Evolutionary conservation across 257 asterid species (phyloP).

Genomic region (Dorcoceras hygrometricum): DNA sequence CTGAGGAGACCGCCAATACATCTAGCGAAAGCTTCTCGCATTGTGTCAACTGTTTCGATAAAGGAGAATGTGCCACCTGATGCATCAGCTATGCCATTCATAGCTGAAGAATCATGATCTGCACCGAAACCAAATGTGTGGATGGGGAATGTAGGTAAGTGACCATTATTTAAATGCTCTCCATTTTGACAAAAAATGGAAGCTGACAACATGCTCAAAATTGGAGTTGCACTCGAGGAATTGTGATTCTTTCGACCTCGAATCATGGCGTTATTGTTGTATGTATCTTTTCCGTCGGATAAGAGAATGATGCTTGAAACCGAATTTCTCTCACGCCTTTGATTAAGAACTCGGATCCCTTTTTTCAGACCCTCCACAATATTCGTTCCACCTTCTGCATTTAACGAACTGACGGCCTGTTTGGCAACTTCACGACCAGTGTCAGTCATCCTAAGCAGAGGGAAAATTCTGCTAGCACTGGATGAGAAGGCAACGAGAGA

Average conservation of each 20-base stretch:
- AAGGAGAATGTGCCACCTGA: slow-evolving; percentile 45
- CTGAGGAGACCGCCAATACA: slow-evolving; percentile 47
- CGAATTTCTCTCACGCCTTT: slow-evolving; percentile 29
- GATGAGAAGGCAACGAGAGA: slow-evolving; percentile 35
- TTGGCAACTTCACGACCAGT: slow-evolving; percentile 33
- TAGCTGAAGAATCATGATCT: slow-evolving; percentile 37
- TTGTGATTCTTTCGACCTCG: slow-evolving; percentile 15
- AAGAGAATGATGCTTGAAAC: slow-evolving; percentile 33
- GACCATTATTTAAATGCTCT: slow-evolving; percentile 4
- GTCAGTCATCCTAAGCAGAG: slow-evolving; percentile 36
- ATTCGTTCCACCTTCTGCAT: slow-evolving; percentile 26
- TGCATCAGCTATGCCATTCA: slow-evolving; percentile 39
- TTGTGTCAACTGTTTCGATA: slow-evolving; percentile 32
- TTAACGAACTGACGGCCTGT: slow-evolving; percentile 29
- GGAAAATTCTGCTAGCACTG: slow-evolving; percentile 31
- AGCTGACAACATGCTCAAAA: slow-evolving; percentile 23
- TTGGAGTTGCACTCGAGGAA: slow-evolving; percentile 8
- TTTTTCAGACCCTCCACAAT: slow-evolving; percentile 28
- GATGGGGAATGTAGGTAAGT: slow-evolving; percentile 23
- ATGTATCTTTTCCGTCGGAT: slow-evolving; percentile 38
- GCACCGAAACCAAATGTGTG: slow-evolving; percentile 41
- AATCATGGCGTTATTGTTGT: background rate
- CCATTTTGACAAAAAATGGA: slow-evolving; percentile 17
- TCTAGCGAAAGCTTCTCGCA: slow-evolving; percentile 41
- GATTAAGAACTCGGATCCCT: slow-evolving; percentile 33